Percentiles rank a stretch among this genome's conserved stretches.
These are phyloP conservation scores for Magnaporthiopsis incrustans DNA, from an alignment of 2,329 filamentous ascomycete genomes.

Conservation along the genomic window DNA sequence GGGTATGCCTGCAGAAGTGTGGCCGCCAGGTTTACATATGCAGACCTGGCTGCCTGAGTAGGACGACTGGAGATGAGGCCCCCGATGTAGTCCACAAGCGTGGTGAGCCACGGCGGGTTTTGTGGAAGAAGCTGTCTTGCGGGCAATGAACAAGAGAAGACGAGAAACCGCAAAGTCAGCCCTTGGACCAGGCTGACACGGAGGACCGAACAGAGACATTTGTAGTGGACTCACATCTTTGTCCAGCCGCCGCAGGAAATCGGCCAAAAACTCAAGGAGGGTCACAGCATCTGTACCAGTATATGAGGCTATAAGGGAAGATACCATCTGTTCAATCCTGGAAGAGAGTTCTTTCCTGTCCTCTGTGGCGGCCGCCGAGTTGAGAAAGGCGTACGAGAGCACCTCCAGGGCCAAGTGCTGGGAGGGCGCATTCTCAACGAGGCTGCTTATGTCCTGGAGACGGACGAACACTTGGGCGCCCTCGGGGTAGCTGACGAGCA, in stretches of 20 bases:
- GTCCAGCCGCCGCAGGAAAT: conserved; percentile 41
- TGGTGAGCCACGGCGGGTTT: conserved; percentile 46
- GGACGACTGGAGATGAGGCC: conserved; percentile 47
- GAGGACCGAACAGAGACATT: background rate
- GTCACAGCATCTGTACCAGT: conserved; percentile 52
- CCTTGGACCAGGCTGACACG: background rate
- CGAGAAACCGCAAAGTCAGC: background rate
- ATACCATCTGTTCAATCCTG: conserved; percentile 40
- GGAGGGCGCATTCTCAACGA: conserved; percentile 49
- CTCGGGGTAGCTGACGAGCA: conserved; percentile 41
- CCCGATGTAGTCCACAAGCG: conserved; percentile 39
- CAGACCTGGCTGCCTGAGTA: conserved; percentile 44
- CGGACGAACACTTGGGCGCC: conserved; percentile 41
- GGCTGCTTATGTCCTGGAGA: conserved; percentile 42
- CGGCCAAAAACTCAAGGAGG: conserved; percentile 47
- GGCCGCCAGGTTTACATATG: conserved; percentile 52
- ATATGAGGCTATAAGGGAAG: conserved; percentile 43
- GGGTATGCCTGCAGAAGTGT: conserved; percentile 50
- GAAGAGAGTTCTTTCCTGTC: conserved; percentile 22
- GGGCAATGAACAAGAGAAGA: background rate
- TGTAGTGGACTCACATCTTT: background rate
- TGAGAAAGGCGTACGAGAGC: conserved; percentile 49
- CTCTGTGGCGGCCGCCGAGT: conserved; percentile 26
- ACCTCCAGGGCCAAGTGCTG: conserved; percentile 47
- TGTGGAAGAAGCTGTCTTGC: conserved; percentile 35